Percentiles rank a stretch among this genome's conserved stretches.
Conservation (phyloP, 106 monocot genomes). For the Iris macrosiphon region DNA sequence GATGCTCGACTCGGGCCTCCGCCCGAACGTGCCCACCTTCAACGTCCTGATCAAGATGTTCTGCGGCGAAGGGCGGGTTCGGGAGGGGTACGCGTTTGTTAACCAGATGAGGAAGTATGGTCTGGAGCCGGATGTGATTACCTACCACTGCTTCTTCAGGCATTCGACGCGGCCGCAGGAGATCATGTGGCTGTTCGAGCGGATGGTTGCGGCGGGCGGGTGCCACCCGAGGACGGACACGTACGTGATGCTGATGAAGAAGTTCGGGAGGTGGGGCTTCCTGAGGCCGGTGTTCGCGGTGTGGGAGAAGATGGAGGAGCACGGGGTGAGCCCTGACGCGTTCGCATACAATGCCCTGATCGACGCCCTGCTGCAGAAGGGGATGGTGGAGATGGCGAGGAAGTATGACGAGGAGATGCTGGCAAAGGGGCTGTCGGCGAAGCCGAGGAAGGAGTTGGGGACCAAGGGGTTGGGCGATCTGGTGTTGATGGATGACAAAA, state of each 20-base stretch:
- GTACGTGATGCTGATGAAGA: conserved; percentile 83
- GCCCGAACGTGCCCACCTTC: conserved; percentile 52
- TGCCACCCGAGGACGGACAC: conserved; percentile 85
- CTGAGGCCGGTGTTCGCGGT: conserved; percentile 67
- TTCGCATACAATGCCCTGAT: conserved; percentile 87
- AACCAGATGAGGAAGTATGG: conserved; percentile 52
- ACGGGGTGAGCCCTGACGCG: conserved; percentile 68
- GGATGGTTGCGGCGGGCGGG: conserved; percentile 46
- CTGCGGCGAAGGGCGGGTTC: conserved; percentile 59
- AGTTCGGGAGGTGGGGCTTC: conserved; percentile 96
- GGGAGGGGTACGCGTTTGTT: conserved; percentile 55
- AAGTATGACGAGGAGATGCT: conserved; percentile 91
- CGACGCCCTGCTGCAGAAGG: conserved; percentile 80
- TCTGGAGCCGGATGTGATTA: conserved; percentile 55
- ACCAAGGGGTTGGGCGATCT: conserved; percentile 10
- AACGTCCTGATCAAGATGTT: conserved; percentile 74
- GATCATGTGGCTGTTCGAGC: conserved; percentile 58
- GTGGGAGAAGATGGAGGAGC: conserved; percentile 74
- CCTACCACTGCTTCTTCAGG: conserved; percentile 86
- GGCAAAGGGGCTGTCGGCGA: conserved; percentile 70
- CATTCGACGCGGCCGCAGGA: conserved; percentile 48
- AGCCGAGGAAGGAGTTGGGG: conserved; percentile 66
- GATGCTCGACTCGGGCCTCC: conserved; percentile 60
- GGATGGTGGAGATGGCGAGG: conserved; percentile 79
- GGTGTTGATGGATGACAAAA: conserved; percentile 9